phyloP scores from a whole-genome alignment of 2,329 filamentous ascomycete genomes.

The Nemania abortiva region DNA sequence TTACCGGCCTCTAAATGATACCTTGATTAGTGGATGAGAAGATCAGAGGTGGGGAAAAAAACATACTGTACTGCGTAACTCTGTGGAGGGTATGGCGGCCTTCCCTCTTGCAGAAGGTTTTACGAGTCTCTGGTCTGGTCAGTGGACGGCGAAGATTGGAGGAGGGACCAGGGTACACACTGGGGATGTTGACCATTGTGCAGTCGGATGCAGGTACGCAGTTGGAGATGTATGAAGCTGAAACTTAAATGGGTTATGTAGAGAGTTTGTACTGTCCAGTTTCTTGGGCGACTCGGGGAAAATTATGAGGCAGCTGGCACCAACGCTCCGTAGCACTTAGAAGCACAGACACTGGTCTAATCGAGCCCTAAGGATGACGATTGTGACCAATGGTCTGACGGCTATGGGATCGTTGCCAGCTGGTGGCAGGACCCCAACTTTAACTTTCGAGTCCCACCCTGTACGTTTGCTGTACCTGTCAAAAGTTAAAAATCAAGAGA shows the following conservation, averaged over 20 bases:
- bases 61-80: constrained; percentile 17
- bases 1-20: constrained; percentile 7
- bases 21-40: neutral
- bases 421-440: too few species aligned
- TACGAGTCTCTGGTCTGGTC: constrained; percentile 16
- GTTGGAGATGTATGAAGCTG: neutral
- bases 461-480: too few species aligned
- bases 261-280: neutral
- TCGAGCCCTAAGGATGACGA: neutral
- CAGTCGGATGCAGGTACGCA: constrained; percentile 4
- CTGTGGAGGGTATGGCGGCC: constrained; percentile 1
- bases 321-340: neutral
- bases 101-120: constrained; percentile 17
- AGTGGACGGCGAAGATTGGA: neutral
- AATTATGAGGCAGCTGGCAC: neutral
- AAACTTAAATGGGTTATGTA: neutral
- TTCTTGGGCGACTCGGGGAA: neutral
- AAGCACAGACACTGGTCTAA: neutral
- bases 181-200: constrained; percentile 19
- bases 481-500: too few species aligned
- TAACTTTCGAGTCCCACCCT: too few species aligned
- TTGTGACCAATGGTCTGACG: neutral
- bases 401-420: too few species aligned
- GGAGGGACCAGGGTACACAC: neutral
- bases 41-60: neutral